Evolutionary conservation across 805 yeast species (phyloP).

Genomic region (Phaffomyces antillensis): DNA sequence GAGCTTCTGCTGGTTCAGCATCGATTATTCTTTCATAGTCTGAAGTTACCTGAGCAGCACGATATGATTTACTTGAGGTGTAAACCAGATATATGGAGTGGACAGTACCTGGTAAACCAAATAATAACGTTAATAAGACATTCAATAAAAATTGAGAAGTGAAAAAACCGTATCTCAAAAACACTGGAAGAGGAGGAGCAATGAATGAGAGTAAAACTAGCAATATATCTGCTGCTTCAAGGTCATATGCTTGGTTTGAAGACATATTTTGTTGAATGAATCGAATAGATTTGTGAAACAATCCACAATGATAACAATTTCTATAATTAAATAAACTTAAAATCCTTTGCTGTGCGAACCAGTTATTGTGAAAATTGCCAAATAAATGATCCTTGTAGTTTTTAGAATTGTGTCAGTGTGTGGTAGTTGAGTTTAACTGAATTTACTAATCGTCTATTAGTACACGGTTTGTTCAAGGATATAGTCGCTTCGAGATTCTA

Average conservation of each 20-base stretch:
- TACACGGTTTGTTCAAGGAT: too few species aligned
- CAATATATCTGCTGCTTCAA: conserved; percentile 38
- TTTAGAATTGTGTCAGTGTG: too few species aligned
- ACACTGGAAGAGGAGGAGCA: conserved; percentile 70
- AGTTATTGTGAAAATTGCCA: too few species aligned
- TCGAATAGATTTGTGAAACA: too few species aligned
- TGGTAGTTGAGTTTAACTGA: too few species aligned
- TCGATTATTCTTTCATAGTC: conserved; percentile 21
- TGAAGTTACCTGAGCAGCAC: neutral
- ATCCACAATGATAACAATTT: too few species aligned
- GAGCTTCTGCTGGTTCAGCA: neutral
- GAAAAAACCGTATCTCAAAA: conserved; percentile 54
- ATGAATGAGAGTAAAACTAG: conserved; percentile 54
- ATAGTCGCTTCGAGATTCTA: too few species aligned
- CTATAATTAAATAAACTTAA: too few species aligned
- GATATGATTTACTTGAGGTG: neutral
- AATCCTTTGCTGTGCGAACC: too few species aligned
- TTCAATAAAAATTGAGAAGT: conserved; percentile 51
- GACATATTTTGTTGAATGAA: neutral
- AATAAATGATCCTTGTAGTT: too few species aligned
- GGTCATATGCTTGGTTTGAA: conserved; percentile 3
- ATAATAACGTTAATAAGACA: conserved; percentile 59
- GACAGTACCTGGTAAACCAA: conserved; percentile 69
- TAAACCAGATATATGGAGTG: conserved; percentile 44
- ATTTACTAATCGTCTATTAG: too few species aligned